Evolutionary conservation across 2,329 filamentous ascomycete genomes (phyloP).

Genomic region (Myriangium duriaei): DNA sequence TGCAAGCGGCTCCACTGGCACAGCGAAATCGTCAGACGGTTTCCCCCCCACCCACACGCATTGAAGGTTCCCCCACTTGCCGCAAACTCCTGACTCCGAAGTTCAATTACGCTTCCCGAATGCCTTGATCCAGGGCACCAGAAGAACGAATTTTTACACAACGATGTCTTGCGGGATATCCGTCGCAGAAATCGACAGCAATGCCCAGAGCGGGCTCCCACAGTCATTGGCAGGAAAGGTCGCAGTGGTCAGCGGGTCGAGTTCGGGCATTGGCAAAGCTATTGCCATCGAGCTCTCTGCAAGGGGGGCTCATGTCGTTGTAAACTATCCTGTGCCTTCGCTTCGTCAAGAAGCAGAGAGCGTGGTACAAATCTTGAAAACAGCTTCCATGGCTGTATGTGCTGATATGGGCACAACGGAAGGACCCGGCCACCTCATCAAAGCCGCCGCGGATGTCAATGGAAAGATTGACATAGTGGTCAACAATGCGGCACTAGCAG

Average conservation of each 20-base stretch:
- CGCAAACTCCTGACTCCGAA: too few relatives aligned
- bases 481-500: constrained; percentile 26
- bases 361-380: constrained; percentile 20
- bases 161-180: too few relatives aligned
- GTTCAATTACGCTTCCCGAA: too few relatives aligned
- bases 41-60: too few relatives aligned
- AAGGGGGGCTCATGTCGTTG: constrained; percentile 35
- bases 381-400: constrained; percentile 26
- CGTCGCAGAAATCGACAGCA: background rate
- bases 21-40: too few relatives aligned
- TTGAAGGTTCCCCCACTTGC: too few relatives aligned
- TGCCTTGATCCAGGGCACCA: too few relatives aligned
- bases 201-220: background rate
- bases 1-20: too few relatives aligned
- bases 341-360: constrained; percentile 21
- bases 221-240: constrained; percentile 12
- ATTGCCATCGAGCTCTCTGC: constrained; percentile 33
- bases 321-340: constrained; percentile 35
- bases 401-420: constrained; percentile 30
- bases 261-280: constrained; percentile 34
- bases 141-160: too few relatives aligned
- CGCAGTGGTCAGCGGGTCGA: constrained; percentile 22
- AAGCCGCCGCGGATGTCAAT: constrained; percentile 25
- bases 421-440: constrained; percentile 26
- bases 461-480: constrained; percentile 30